Conservation (phyloP, 179 eudicot genomes). For the Heliamphora pulchella region DNA sequence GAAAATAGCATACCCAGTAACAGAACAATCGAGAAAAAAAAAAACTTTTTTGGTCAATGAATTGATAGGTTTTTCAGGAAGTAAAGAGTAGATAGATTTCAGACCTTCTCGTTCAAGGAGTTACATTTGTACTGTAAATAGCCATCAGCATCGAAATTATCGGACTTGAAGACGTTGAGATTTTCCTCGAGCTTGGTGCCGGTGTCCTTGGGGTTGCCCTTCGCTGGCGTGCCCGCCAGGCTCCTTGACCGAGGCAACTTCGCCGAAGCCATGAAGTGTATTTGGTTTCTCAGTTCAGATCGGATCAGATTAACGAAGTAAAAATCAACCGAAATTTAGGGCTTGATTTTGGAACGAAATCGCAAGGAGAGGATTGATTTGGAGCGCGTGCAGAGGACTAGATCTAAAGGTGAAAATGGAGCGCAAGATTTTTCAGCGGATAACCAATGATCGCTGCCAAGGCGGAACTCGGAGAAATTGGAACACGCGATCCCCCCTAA, state of each 20-base stretch:
- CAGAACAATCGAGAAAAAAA: neutral
- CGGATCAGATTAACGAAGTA: constrained; percentile 6
- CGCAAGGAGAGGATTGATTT: neutral
- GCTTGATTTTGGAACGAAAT: constrained; percentile 15
- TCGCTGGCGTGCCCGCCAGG: constrained; percentile 14
- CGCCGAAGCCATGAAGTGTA: constrained; percentile 26
- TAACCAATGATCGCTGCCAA: neutral
- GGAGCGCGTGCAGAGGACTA: neutral
- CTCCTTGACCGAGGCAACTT: constrained; percentile 24
- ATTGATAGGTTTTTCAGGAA: neutral
- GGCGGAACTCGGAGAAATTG: neutral
- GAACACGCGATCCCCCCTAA: neutral
- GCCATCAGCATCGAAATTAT: constrained; percentile 46
- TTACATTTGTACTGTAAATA: constrained; percentile 43
- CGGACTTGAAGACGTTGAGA: constrained; percentile 47
- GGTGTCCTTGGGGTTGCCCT: constrained; percentile 19
- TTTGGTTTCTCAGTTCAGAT: neutral
- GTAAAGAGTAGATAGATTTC: neutral
- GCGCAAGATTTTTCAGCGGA: neutral
- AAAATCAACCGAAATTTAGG: constrained; percentile 13
- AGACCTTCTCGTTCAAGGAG: constrained; percentile 45
- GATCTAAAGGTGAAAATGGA: constrained; percentile 5
- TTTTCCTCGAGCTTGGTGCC: constrained; percentile 44
- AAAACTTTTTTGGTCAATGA: neutral
- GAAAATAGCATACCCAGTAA: no score